These are phyloP conservation scores for Pichiaceae sp. DNA, from an alignment of 1,139 yeast genomes.

Conservation along the genomic window DNA sequence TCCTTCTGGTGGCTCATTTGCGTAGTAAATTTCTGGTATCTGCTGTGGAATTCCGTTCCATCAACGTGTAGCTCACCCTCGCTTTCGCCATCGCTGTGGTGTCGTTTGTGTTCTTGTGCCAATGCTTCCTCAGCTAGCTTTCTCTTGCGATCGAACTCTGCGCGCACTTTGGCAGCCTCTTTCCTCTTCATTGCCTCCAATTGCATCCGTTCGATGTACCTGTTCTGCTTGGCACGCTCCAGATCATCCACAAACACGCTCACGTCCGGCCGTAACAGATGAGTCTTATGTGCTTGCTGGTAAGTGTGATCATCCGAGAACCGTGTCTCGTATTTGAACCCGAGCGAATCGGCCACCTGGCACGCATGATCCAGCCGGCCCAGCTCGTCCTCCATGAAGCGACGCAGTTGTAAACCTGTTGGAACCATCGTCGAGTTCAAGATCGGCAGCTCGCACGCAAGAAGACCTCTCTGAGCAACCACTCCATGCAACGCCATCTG, in stretches of 20 bases:
- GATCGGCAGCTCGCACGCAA: slow-evolving; percentile 34
- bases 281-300: neutral
- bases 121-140: neutral
- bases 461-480: neutral
- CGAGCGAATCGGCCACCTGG: neutral
- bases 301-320: neutral
- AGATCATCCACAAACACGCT: slow-evolving; percentile 3
- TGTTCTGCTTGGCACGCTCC: neutral
- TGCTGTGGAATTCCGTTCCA: slow-evolving; percentile 27
- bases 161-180: slow-evolving; percentile 3
- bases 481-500: neutral
- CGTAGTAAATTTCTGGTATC: slow-evolving; percentile 21
- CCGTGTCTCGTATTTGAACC: neutral
- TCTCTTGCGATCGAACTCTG: slow-evolving; percentile 3
- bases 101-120: slow-evolving; percentile 6
- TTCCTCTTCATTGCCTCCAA: neutral
- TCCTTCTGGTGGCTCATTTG: slow-evolving; percentile 7
- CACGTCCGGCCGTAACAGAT: neutral
- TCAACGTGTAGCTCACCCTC: slow-evolving; percentile 8
- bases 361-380: slow-evolving; percentile 7
- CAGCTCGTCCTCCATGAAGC: slow-evolving; percentile 20
- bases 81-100: slow-evolving; percentile 12
- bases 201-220: slow-evolving; percentile 1
- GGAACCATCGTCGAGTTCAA: slow-evolving; percentile 40
- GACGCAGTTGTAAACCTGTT: slow-evolving; percentile 10